phyloP scores from a whole-genome alignment of 805 yeast species.

The Tetrapisispora namnaoensis region DNA sequence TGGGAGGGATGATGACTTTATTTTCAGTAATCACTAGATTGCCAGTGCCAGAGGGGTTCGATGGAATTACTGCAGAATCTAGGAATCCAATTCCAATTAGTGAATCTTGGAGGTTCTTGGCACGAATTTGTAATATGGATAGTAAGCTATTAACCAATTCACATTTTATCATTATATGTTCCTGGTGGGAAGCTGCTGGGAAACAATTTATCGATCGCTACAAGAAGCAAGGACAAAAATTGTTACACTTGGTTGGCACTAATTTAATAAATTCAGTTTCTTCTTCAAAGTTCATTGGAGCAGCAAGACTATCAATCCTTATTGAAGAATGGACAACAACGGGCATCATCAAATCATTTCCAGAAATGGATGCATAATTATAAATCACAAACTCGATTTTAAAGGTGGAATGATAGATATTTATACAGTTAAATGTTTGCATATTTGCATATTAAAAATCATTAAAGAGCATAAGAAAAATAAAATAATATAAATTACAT shows the following conservation, averaged over 20 bases:
- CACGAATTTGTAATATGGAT: constrained; percentile 58
- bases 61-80: constrained; percentile 10
- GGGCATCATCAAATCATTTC: constrained; percentile 36
- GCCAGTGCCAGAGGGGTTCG: constrained; percentile 24
- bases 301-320: constrained; percentile 62
- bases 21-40: constrained; percentile 66
- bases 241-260: constrained; percentile 38
- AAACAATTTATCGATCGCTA: constrained; percentile 43
- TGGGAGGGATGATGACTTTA: constrained; percentile 76
- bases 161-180: constrained; percentile 60
- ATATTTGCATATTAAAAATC: too few relatives aligned
- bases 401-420: too few relatives aligned
- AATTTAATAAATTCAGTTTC: constrained; percentile 46
- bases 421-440: too few relatives aligned
- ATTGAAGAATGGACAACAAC: constrained; percentile 67
- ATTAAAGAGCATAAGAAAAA: too few relatives aligned
- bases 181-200: constrained; percentile 91
- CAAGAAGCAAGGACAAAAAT: constrained; percentile 61
- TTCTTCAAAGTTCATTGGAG: constrained; percentile 56
- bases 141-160: constrained; percentile 44
- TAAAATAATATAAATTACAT: too few relatives aligned
- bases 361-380: constrained; percentile 27
- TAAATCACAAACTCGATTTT: neutral
- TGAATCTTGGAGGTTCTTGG: constrained; percentile 60
- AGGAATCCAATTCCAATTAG: constrained; percentile 48